Base-by-base conservation (phyloP, 2,329 filamentous ascomycete species). In the Xylaria sp. region DNA sequence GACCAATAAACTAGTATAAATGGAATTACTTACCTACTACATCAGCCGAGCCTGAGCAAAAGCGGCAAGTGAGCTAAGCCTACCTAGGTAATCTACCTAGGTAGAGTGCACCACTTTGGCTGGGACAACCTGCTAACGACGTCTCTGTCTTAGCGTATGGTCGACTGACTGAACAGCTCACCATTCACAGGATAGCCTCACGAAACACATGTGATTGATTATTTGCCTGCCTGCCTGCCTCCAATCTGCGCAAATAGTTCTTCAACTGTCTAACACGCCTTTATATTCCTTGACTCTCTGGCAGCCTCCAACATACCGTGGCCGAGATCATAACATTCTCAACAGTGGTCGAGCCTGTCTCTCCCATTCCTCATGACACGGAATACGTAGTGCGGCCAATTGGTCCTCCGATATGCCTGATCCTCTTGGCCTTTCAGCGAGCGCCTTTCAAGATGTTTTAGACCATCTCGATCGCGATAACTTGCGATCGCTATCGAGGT, bases 401-500 rank as follows among this genome's bases (percentile, higher is more conserved):
- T 69, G 70, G 68, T 72, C 70, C 80, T n/a, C 74, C 81, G 79
- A 78, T 80, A 87, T 87, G 85, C 78, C 83, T 78, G 82, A 83
- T 75, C 78, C 81, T 74, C 81, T 82, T 71, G 77, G 77, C 71
- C 79, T 79, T 54, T 71, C 69, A 77, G 79, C 72, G 78, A 79
- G 73, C 73, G 77, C 72, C 71, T 77, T 59, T 50, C 62, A 69
- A 60, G 68, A 71, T 74, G 78, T 55, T 40, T 35, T 29, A 47
- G 61, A n/a, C 72, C 77, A 80, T 5, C 40, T 75, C 65, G 77
- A 80, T 42, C 77, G 79, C 57, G 79, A 81, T 58, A 75, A 71
- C 60, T 75, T 88, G 74, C 84, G 85, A 75, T 78, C 82, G 55
- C 83, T 87, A 69, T 86, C 85, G 63, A 87, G 90, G 73, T 90